phyloP scores from a whole-genome alignment of 2,329 filamentous ascomycete genomes.

The Cladosporium velox region DNA sequence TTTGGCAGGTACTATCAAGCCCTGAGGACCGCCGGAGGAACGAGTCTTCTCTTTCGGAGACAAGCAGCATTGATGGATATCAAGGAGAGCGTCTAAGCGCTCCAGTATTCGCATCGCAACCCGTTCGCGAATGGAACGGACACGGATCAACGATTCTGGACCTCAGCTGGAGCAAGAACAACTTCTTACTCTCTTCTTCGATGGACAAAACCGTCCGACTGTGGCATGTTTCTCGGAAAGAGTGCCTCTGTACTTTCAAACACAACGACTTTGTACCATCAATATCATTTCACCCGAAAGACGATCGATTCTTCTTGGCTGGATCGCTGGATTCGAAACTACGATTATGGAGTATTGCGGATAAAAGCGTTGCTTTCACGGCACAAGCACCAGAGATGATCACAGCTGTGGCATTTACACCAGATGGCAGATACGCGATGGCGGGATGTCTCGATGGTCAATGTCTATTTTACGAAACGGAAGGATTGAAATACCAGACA shows the following conservation, averaged over 20 bases:
- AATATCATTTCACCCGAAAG: conserved; percentile 88
- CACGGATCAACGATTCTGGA: conserved; percentile 87
- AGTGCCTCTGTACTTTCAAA: conserved; percentile 91
- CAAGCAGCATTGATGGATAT: conserved; percentile 40
- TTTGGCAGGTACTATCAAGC: conserved; percentile 86
- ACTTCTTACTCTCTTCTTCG: conserved; percentile 90
- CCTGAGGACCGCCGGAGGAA: conserved; percentile 72
- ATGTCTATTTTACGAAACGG: conserved; percentile 89
- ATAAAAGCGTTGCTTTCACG: conserved; percentile 87
- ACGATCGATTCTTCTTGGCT: conserved; percentile 95
- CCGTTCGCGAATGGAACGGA: conserved; percentile 75
- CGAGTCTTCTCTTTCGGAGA: conserved; percentile 30
- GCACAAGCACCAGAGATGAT: conserved; percentile 80
- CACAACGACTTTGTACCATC: conserved; percentile 95
- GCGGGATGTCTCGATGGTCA: conserved; percentile 83
- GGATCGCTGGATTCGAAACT: conserved; percentile 88
- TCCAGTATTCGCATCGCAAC: conserved; percentile 82
- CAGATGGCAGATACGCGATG: conserved; percentile 86
- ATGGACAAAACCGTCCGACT: conserved; percentile 97
- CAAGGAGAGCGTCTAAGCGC: conserved; percentile 68
- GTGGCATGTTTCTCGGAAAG: conserved; percentile 83
- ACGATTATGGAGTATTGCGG: conserved; percentile 93
- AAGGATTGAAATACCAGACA: conserved; percentile 78
- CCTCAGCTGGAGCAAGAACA: conserved; percentile 98
- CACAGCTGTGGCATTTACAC: conserved; percentile 90